Evolutionary conservation across 768 basidiomycete species (phyloP), one percentile per base, ranked within the genome.

Genomic region (Pleurotus sapidus): DNA sequence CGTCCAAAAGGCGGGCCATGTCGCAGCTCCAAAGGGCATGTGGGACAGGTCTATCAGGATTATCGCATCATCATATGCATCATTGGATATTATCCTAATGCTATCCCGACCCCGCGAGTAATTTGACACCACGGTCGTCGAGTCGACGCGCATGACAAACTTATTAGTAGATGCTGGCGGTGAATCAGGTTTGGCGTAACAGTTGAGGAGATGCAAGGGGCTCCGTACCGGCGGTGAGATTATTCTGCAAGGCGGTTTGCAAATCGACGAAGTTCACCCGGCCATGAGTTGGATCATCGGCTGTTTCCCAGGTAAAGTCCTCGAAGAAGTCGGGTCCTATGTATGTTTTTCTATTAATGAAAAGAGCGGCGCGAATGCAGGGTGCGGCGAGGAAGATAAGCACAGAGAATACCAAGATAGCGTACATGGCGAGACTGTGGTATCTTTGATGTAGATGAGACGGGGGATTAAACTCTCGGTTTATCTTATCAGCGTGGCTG

Each of bases 1-100:
- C 37, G 82, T 80, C 85, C 85, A 86, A 64, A 80, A 86, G 1
- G 85, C 84, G 2, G 85, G 84, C 86, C 86, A 87, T 15, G 83
- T 83, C 23, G 65, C 69, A 56, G 82, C 84, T 23, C 85, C 85
- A 55, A 71, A 66, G 1, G 86, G 86, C 82, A 87, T 87, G 65
- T 87, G 86, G 38, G 64, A 47, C 24, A 86, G 54, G 58, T 86
- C 82, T 43, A 86, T 70, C 7, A 87, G 70, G 12, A 79, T 60
- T 17, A 86, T 58, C 5, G 77, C 71, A 12, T 84, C 80, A 24
- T 61, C 66, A 61, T 79, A 84, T 1, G 77, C 73, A 3, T 59
- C 58, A 24, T 72, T 64, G 7, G 84, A 84, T 11, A 60, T 64
- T 55, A 87, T 84, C 27, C 85, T 77, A 47, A 84, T 64, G 60